phyloP scores from a whole-genome alignment of 1,284 basidiomycete species.

The Ustilago sp. region DNA sequence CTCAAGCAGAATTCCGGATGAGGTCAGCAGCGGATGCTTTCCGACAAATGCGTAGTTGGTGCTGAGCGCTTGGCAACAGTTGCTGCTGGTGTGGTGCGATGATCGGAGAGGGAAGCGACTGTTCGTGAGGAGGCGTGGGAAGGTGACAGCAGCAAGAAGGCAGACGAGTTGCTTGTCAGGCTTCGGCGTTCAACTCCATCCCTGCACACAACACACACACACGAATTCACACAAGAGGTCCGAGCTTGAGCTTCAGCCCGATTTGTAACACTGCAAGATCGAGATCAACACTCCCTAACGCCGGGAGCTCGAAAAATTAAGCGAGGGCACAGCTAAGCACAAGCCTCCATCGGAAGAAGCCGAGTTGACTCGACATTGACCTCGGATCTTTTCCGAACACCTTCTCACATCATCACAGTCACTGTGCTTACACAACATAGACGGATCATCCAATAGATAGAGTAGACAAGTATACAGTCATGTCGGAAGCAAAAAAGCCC shows the following conservation, averaged over 20 bases:
- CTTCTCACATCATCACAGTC: background rate
- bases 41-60: background rate
- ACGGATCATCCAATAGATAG: slow-evolving; percentile 9
- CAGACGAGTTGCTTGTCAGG: slow-evolving; percentile 6
- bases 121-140: background rate
- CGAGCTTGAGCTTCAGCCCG: slow-evolving; percentile 6
- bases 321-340: background rate
- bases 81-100: background rate
- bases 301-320: background rate
- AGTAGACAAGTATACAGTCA: background rate
- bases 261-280: background rate
- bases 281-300: background rate
- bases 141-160: slow-evolving; percentile 1
- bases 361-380: slow-evolving; percentile 25
- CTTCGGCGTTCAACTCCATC: slow-evolving; percentile 6
- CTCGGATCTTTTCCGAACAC: slow-evolving; percentile 10
- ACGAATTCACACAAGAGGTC: background rate
- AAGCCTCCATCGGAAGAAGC: background rate
- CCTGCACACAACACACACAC: slow-evolving; percentile 13
- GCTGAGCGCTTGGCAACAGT: background rate
- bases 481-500: slow-evolving; percentile 19
- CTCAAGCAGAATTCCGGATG: background rate
- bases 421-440: background rate
- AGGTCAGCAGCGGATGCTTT: background rate
- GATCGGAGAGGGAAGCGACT: background rate